Evolutionary conservation across 2,329 filamentous ascomycete genomes (phyloP), one percentile per base, ranked within the genome.

Genomic region (Alternaria rosae): DNA sequence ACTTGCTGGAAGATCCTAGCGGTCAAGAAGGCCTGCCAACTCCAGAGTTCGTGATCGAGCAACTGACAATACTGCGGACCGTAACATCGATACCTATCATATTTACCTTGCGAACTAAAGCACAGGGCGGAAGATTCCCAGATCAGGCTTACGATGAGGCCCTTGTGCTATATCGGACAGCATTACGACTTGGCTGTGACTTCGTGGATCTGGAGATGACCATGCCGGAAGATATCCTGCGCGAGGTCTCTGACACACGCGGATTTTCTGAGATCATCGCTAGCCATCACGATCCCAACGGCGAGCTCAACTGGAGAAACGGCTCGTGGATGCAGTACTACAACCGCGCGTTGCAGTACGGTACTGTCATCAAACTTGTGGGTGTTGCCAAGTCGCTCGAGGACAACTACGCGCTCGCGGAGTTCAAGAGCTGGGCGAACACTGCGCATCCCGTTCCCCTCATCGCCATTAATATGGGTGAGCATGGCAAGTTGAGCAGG

Each of bases 391-490:
- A 85, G 57, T 86, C 80, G 20, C 83, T 94, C 47, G 88, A 93
- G 62, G 94, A 98, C 80, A 99, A 99, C 78, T 95, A 92, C 75
- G 88, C 91, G 42, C 86, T 98, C 28, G 88, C 89, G 42, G 87
- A 87, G 51, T 99, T 99, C 86, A 94, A 92, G 82, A 82, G 85
- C 21, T 90, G 87, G 82, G 93, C 94, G 80, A 84, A 88, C 38
- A 83, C 85, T 23, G 87, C 91, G 2, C 91, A 96, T 74, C 85
- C 91, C 55, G 88, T 89, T n/a, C 94, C 94, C 1, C 82, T 99
- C 57, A 97, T 99, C 70, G 93, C 92, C 1, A 91, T 99, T 76
- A 99, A 99, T 80, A 98, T 99, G 94, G 94, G 94, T 28, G 84
- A 88, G 50, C 84, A 87, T 25, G 95, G 95, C 51, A 95, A 97